phyloP scores from a whole-genome alignment of 1,139 yeast species.

The Yamadazyma atlantica region DNA sequence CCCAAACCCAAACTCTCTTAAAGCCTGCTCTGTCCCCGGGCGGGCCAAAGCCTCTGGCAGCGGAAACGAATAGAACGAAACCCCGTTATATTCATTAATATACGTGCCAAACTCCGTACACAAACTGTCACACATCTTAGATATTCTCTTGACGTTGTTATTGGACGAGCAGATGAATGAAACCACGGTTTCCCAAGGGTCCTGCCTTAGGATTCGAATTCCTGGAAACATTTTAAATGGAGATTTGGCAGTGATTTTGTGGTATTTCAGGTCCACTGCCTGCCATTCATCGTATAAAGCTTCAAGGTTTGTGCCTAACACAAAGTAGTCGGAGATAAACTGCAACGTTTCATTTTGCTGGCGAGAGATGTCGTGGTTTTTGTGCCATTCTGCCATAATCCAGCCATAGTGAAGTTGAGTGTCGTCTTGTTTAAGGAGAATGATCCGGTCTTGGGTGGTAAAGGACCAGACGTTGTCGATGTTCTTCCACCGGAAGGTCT shows the following conservation, averaged over 20 bases:
- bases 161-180: slow-evolving; percentile 95
- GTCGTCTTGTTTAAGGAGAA: slow-evolving; percentile 52
- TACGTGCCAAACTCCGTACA: slow-evolving; percentile 70
- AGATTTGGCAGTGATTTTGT: slow-evolving; percentile 25
- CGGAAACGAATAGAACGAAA: slow-evolving; percentile 74
- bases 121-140: slow-evolving; percentile 86
- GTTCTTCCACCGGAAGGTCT: slow-evolving; percentile 73
- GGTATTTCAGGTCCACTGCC: slow-evolving; percentile 48
- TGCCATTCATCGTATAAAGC: slow-evolving; percentile 65
- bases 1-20: slow-evolving; percentile 75
- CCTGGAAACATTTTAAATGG: slow-evolving; percentile 57
- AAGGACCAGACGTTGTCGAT: slow-evolving; percentile 62
- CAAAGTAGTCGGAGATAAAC: slow-evolving; percentile 68
- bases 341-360: slow-evolving; percentile 32
- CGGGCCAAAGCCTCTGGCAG: slow-evolving; percentile 49
- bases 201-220: slow-evolving; percentile 81
- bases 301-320: slow-evolving; percentile 54
- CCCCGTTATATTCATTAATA: slow-evolving; percentile 55
- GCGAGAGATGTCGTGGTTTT: slow-evolving; percentile 4
- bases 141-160: slow-evolving; percentile 89
- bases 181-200: slow-evolving; percentile 93
- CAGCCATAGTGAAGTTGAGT: slow-evolving; percentile 30
- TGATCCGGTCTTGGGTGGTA: slow-evolving; percentile 45
- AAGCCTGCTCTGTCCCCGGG: slow-evolving; percentile 39
- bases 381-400: slow-evolving; percentile 18